Evolutionary conservation across 805 yeast species (phyloP).

Genomic region (Cyberlindnera euphorbiae): DNA sequence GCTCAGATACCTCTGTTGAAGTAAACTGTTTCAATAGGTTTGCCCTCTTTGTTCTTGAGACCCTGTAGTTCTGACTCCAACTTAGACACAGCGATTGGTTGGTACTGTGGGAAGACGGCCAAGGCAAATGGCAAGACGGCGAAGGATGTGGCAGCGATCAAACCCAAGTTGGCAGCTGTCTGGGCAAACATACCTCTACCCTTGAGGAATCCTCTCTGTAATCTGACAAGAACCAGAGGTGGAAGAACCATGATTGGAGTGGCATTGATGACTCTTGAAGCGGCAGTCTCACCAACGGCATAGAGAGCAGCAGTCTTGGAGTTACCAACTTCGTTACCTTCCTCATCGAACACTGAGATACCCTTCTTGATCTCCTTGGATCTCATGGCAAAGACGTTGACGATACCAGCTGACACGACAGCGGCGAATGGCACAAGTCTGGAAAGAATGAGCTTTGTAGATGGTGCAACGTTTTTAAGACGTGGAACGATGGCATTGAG

Average conservation of each 20-base stretch:
- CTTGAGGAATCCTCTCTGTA: conserved; percentile 67
- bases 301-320: conserved; percentile 83
- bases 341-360: conserved; percentile 62
- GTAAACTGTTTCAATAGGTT: conserved; percentile 54
- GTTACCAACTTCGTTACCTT: conserved; percentile 62
- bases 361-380: conserved; percentile 89
- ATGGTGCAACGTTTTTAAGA: conserved; percentile 62
- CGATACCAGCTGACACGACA: conserved; percentile 94
- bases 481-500: conserved; percentile 88
- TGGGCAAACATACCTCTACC: conserved; percentile 64
- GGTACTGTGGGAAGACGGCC: conserved; percentile 92
- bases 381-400: conserved; percentile 95
- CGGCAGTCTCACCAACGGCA: conserved; percentile 97
- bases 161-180: conserved; percentile 73
- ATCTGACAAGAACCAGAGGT: conserved; percentile 72
- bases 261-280: conserved; percentile 91
- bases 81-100: conserved; percentile 49
- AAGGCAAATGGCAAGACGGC: conserved; percentile 90
- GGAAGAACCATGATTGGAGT: conserved; percentile 98
- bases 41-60: conserved; percentile 59
- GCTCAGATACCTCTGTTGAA: conserved; percentile 89
- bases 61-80: conserved; percentile 63
- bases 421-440: conserved; percentile 98
- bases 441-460: conserved; percentile 65
- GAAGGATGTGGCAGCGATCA: conserved; percentile 81